These are phyloP conservation scores for Phlegmacium glaucopus DNA, from an alignment of 768 basidiomycete genomes.

Conservation along the genomic window DNA sequence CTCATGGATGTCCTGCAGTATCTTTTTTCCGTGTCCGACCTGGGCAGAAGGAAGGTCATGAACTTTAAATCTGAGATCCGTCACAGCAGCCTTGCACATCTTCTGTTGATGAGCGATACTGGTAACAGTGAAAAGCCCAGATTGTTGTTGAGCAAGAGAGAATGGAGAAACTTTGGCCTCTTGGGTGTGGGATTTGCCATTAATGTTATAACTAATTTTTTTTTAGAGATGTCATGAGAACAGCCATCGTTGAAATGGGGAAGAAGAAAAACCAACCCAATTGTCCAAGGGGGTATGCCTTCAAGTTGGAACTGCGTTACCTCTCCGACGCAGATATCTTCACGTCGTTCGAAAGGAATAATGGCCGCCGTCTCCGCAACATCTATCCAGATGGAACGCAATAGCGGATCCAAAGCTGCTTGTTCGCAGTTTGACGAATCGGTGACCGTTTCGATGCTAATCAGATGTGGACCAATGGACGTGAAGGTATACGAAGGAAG, in stretches of 20 bases:
- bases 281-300: constrained; percentile 90
- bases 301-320: constrained; percentile 89
- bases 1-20: constrained; percentile 87
- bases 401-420: constrained; percentile 56
- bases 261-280: constrained; percentile 53
- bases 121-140: constrained; percentile 81
- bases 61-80: constrained; percentile 69
- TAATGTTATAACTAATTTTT: constrained; percentile 83
- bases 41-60: constrained; percentile 86
- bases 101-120: constrained; percentile 92
- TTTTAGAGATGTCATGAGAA: constrained; percentile 25
- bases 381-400: constrained; percentile 75
- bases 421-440: constrained; percentile 86
- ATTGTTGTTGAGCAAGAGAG: constrained; percentile 75
- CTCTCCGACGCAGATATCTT: constrained; percentile 89
- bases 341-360: constrained; percentile 72
- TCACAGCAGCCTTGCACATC: constrained; percentile 81
- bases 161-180: constrained; percentile 81
- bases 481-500: constrained; percentile 69
- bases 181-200: constrained; percentile 69
- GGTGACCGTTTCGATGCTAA: constrained; percentile 72
- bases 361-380: constrained; percentile 97
- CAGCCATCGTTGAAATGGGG: not conserved
- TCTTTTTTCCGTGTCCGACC: constrained; percentile 80
- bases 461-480: constrained; percentile 76